phyloP scores from a whole-genome alignment of 352 stramenopile genomes.

The Phytophthora rubi region DNA sequence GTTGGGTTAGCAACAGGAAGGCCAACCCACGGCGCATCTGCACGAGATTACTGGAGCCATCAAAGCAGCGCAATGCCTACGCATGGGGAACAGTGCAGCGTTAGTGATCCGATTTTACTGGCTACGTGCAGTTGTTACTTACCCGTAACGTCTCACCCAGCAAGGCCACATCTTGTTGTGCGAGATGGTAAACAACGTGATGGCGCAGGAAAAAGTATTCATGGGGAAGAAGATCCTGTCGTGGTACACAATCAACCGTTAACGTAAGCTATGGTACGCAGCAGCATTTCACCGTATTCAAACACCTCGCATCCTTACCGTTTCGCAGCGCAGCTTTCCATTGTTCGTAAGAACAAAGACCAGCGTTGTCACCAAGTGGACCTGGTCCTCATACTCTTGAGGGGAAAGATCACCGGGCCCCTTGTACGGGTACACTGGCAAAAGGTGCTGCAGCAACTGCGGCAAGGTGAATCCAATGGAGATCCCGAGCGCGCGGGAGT shows the following conservation, averaged over 20 bases:
- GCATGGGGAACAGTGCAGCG: not conserved
- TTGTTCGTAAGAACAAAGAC: constrained; percentile 90
- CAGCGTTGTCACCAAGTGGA: constrained; percentile 84
- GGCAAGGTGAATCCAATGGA: constrained; percentile 69
- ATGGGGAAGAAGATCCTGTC: constrained; percentile 86
- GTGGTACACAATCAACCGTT: not conserved
- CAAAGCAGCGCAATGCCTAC: constrained; percentile 81
- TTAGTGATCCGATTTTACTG: constrained; percentile 5
- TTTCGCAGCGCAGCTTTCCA: constrained; percentile 73
- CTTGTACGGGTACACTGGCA: constrained; percentile 87
- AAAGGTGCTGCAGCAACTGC: constrained; percentile 79
- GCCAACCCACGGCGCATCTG: constrained; percentile 71
- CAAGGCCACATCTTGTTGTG: constrained; percentile 75
- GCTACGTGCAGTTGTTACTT: constrained; percentile 4
- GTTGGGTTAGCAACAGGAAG: constrained; percentile 69
- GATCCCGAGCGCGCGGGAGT: constrained; percentile 63
- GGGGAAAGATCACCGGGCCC: constrained; percentile 63
- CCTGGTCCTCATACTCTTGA: constrained; percentile 80
- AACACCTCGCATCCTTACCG: constrained; percentile 28
- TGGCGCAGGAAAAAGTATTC: constrained; percentile 92
- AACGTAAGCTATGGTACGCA: not conserved
- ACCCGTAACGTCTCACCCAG: constrained; percentile 78
- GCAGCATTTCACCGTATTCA: not conserved
- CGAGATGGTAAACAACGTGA: constrained; percentile 80
- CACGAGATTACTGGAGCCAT: constrained; percentile 71